Evolutionary conservation across 139 green algal genomes (phyloP), one percentile per base, ranked within the genome.

Genomic region (Desmodesmus armatus): DNA sequence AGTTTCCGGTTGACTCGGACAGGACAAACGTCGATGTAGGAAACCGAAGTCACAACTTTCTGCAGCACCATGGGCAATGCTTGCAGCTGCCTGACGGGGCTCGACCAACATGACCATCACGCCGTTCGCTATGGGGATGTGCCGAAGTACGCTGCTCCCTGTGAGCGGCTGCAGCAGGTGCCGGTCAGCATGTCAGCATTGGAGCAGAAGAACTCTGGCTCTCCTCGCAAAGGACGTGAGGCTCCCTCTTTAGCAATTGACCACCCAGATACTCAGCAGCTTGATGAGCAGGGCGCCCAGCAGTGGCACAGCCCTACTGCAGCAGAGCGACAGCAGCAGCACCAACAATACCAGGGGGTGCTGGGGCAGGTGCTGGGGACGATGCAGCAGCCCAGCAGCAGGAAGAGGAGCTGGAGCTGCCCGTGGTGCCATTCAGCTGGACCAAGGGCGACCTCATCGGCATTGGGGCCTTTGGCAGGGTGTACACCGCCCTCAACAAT

Each of bases 391-490:
- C 35, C 39, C 53, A 39, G 40, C 49, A 17, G 27, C 41, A 62
- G 25, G 43, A 79, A 11, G 51, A 23, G 25, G 19, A 19, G 0
- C 25, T 40, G 2, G 53, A 51, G 27, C 33, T 37, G 33, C 51
- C 75, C 9, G 11, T 21, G 44, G 13, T 80, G 44, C 90, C 89
- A 39, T 88, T 94, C 40, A 92, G 88, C 35, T 99, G 97, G 97
- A 93, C 89, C 25, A 88, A 89, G 35, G 97, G 97, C 33, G 93
- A 98, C 62, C 91, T 98, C 21, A 95, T 99, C 5, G 97, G 97
- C 0, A 89, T 93, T 35, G 97, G 97, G 35, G 97, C 96, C 2
- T 99, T 97, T 89, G 97, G 97, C 19, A 89, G 90, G 9, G 97
- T 95, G 15, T 88, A 97, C n/a, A 83, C 95, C 53, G 96, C 92